Conservation (phyloP, 2,329 filamentous ascomycete genomes). For the Alternaria triticimaculans region DNA sequence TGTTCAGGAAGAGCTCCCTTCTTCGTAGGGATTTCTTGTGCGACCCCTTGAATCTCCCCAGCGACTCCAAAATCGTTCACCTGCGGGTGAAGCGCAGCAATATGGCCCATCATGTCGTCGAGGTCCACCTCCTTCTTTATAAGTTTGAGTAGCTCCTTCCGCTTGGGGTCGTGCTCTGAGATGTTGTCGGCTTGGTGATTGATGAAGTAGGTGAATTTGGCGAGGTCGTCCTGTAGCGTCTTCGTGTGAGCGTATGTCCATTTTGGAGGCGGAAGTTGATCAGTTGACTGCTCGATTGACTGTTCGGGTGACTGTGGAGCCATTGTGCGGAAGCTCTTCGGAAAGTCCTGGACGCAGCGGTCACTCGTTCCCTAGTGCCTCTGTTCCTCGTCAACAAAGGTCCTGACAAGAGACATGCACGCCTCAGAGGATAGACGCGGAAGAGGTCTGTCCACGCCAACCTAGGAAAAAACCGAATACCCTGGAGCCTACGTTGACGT, state of each 20-base stretch:
- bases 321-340: background rate
- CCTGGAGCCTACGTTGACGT: background rate
- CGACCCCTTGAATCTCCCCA: background rate
- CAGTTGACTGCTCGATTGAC: background rate
- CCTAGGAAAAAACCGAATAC: background rate
- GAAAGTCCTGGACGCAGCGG: background rate
- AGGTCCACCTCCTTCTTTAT: background rate
- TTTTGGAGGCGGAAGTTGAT: background rate
- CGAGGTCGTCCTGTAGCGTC: background rate
- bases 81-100: background rate
- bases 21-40: background rate
- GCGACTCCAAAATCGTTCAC: background rate
- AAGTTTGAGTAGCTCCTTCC: background rate
- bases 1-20: background rate
- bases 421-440: background rate
- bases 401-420: background rate
- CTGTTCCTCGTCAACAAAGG: background rate
- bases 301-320: background rate
- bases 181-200: background rate
- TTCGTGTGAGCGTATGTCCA: background rate
- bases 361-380: background rate
- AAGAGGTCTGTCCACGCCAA: background rate
- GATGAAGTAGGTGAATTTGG: background rate
- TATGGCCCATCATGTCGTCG: background rate
- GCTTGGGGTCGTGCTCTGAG: background rate